Percentiles rank a stretch among this genome's conserved stretches.
Evolutionary conservation across 2,329 filamentous ascomycete species (phyloP).

Genomic region (Pestalotiopsis sp.): DNA sequence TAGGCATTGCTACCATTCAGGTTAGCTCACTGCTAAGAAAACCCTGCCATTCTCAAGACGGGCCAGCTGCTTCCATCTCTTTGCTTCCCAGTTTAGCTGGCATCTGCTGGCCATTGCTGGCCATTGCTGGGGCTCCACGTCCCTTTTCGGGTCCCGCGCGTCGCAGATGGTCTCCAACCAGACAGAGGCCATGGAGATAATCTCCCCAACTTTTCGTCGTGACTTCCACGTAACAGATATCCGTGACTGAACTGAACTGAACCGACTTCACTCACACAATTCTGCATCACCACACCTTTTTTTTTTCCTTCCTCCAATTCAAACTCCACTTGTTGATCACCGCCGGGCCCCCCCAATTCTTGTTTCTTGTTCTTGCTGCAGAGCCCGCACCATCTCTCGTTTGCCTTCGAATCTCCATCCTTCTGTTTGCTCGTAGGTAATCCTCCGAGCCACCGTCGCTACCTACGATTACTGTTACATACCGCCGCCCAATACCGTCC

Average conservation of each 20-base stretch:
- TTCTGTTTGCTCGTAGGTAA: background rate
- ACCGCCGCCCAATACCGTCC: background rate
- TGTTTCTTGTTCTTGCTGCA: background rate
- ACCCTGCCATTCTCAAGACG: background rate
- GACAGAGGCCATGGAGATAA: conserved; percentile 10
- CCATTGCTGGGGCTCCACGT: background rate
- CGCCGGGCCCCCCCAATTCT: background rate
- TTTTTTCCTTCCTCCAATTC: background rate
- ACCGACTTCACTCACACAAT: background rate
- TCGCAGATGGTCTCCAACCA: conserved; percentile 7
- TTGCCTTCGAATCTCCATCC: background rate
- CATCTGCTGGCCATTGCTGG: background rate
- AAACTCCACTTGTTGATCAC: background rate
- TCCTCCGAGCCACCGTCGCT: background rate
- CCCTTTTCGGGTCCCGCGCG: conserved; percentile 12
- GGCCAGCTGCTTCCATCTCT: background rate
- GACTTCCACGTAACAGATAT: conserved; percentile 5
- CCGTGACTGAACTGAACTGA: background rate
- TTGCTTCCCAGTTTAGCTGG: background rate
- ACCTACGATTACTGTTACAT: background rate
- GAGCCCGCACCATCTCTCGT: background rate
- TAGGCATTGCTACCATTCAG: background rate
- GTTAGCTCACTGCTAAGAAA: background rate
- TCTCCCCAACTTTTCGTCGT: conserved; percentile 9
- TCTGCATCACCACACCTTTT: background rate